Base-by-base conservation (phyloP, 1,139 yeast genomes). In the Debaryomyces robertsiae region DNA sequence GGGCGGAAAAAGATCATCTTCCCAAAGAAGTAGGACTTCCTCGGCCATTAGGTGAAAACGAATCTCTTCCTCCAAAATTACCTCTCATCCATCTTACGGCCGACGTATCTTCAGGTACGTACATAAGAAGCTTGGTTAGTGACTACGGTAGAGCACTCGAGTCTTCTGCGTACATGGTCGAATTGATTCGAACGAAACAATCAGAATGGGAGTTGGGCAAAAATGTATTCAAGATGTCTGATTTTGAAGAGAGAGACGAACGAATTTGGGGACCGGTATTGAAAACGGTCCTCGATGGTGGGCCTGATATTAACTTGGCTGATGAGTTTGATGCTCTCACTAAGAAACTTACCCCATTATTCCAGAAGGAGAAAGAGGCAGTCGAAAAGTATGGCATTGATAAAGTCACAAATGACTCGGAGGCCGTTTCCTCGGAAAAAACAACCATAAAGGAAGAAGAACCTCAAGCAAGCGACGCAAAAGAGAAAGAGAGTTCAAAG, bases 91-190 rank as follows among this genome's bases (percentile, higher is more conserved):
- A 85, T 53, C 77, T 93, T 50, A 75, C 76, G 9, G 79, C 95
- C 9, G 78, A 80, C 34, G 98, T 93, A 0, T 86, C 96, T 1
- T 89, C 98, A 0, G 99, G 99, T 1, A 93, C 98, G 0, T 94
- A 94, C 55, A 91, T 94, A 38, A 76, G 98, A 50, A 86, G 97
- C 11, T 68, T 94, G 43, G 75, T 93, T 36, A 89, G 95, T 61
- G 98, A 94, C 55, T 74, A 88, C 37, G 98, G 96, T 1, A 77
- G 87, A 46, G 84, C 93, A 0, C 66, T 91, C 57, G 84, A 84
- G 13, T 80, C 91, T 0, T 81, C 90, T 13, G 90, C 96, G 0
- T 91, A 89, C 56, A 91, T 94, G 96, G 96, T 86, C 7, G 83
- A 82, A 49, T 75, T 94, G 42, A 77, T 81, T 6, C 77, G 99